Percentiles rank a stretch among this genome's conserved stretches.
Conservation (phyloP, 805 yeast species). For the Saccharomycopsis sp. region DNA sequence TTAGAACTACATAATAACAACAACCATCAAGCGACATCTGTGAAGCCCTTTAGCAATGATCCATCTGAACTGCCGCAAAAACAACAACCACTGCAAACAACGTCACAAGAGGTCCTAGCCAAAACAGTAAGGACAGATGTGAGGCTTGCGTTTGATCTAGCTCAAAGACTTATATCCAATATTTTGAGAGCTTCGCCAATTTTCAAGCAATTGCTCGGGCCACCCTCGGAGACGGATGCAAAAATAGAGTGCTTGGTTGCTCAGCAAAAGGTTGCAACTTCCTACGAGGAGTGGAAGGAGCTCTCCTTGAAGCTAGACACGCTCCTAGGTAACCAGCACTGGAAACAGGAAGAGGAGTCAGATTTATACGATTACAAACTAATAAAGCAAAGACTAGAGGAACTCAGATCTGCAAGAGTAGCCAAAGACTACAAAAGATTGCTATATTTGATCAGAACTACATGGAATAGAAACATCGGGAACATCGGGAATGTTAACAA, state of each 20-base stretch:
- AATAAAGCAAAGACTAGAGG: constrained; percentile 42
- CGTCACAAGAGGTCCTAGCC: too few relatives aligned
- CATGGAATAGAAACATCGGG: constrained; percentile 79
- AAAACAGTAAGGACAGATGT: too few relatives aligned
- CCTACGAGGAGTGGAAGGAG: constrained; percentile 59
- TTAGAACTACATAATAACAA: constrained; percentile 1
- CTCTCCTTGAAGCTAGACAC: constrained; percentile 57
- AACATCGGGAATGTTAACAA: constrained; percentile 76
- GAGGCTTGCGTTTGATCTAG: constrained; percentile 1
- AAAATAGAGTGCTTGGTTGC: constrained; percentile 25
- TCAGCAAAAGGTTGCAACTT: constrained; percentile 40
- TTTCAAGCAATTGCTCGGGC: constrained; percentile 18
- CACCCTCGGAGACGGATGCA: constrained; percentile 18
- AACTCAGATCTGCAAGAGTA: constrained; percentile 51
- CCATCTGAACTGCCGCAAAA: too few relatives aligned
- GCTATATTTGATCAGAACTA: constrained; percentile 69
- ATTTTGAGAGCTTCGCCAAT: constrained; percentile 11
- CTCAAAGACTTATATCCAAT: constrained; percentile 1
- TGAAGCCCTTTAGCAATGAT: too few relatives aligned
- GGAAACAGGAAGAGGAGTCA: constrained; percentile 62
- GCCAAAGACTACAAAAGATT: constrained; percentile 50
- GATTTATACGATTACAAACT: constrained; percentile 66
- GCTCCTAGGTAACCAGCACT: constrained; percentile 50
- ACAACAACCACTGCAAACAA: too few relatives aligned
- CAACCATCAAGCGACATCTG: too few relatives aligned